phyloP scores from a whole-genome alignment of 2,329 filamentous ascomycete species.

The Epichloe coenophiala region DNA sequence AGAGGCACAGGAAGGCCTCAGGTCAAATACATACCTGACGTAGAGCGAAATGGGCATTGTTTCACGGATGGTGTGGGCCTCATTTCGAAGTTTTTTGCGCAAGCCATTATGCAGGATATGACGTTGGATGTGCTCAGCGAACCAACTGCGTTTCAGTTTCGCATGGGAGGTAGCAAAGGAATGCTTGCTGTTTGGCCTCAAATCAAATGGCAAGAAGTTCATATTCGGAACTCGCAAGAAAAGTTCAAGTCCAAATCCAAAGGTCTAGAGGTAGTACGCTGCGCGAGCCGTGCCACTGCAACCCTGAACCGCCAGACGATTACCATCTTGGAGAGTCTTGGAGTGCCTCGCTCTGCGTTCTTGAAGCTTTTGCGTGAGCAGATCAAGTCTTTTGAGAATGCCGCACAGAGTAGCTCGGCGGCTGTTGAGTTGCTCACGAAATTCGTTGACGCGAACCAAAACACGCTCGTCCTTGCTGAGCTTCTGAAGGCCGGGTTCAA shows the following conservation, averaged over 20 bases:
- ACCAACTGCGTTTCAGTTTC: conserved; percentile 83
- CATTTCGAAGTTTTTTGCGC: conserved; percentile 70
- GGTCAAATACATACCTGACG: conserved; percentile 52
- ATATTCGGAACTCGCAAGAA: conserved; percentile 70
- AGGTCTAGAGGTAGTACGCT: conserved; percentile 73
- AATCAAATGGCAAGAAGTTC: conserved; percentile 52
- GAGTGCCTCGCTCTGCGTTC: conserved; percentile 56
- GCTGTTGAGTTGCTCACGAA: conserved; percentile 57
- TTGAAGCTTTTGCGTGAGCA: conserved; percentile 52
- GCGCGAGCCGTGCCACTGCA: conserved; percentile 62
- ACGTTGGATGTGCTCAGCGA: conserved; percentile 40
- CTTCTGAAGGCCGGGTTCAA: conserved; percentile 77
- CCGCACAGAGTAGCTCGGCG: conserved; percentile 49
- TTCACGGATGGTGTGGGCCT: conserved; percentile 93
- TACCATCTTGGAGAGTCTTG: conserved; percentile 65
- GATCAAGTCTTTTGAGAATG: conserved; percentile 52
- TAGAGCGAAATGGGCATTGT: conserved; percentile 51
- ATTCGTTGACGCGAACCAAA: conserved; percentile 76
- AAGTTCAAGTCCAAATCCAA: conserved; percentile 67
- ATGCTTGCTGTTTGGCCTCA: conserved; percentile 65
- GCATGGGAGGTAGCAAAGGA: conserved; percentile 85
- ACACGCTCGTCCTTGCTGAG: conserved; percentile 57
- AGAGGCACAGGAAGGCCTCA: conserved; percentile 46
- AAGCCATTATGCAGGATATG: conserved; percentile 60
- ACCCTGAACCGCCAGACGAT: conserved; percentile 87